Base-by-base conservation (phyloP, 108 stramenopile species). In the Nannochloropsis salina region DNA sequence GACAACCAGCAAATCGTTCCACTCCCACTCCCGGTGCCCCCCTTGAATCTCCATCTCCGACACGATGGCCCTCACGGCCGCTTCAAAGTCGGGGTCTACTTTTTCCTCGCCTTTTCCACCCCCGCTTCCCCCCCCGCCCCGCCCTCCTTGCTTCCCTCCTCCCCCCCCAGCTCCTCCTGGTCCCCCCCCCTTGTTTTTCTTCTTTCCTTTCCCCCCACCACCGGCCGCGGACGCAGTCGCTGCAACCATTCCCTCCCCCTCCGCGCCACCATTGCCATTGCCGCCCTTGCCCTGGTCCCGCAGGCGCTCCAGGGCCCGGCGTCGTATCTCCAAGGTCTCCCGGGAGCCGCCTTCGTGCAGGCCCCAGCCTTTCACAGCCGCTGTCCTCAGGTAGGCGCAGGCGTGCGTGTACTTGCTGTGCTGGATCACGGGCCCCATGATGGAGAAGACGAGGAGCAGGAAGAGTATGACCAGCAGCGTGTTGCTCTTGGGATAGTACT, bases 401-500 rank as follows among this genome's bases (percentile, higher is more conserved):
- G 61, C 61, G n/a, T 74, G n/a, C 61, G 15, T 74, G n/a, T 74
- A 74, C 3, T 74, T 74, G 8, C n/a, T 74, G 15, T 74, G 61
- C 61, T 74, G 61, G n/a, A 74, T 74, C 61, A 74, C 61, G 61
- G 61, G 61, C 15, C 61, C 61, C 61, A 74, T 74, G 2, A 74
- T 6, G 8, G 61, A 74, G 61, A 74, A 74, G 61, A 74, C 61
- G n/a, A 74, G n/a, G 20, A 74, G n/a, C 61, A 74, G n/a, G n/a
- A 74, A 74, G 20, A 74, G 61, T n/a, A 74, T 74, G 61, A 74
- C 61, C 20, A n/a, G 20, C 15, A 74, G 6, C 61, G 61, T 74
- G 61, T 74, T 74, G n/a, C 61, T 74, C 61, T 74, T 74, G 20
- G 61, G 61, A n/a, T 74, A 74, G 61, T 74, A 74, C n/a, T 74